Base-by-base conservation (phyloP, 83 land plant genomes). In the Thuja plicata region DNA sequence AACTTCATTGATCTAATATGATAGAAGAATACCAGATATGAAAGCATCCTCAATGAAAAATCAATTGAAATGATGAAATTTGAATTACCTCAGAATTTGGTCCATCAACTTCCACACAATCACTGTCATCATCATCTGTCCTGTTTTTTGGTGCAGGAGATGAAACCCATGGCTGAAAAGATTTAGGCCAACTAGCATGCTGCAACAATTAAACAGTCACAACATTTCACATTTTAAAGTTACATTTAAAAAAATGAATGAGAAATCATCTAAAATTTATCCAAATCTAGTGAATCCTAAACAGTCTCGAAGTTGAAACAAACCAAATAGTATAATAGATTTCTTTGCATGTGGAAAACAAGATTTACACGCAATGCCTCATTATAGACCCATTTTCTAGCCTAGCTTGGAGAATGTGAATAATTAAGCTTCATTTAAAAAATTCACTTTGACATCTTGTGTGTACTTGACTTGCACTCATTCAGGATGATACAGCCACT, bases 121-220 rank as follows among this genome's bases (percentile, higher is more conserved):
- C 85, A 37, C 74, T 77, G 74, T 50, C 80, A 50, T 88, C 60
- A 46, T 37, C 73, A 35, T 88, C 84, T 74, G 40, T 21, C 10
- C 32, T 7, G 0, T 2, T 73, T 62, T 66, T 74, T 45, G 34
- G 55, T 48, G 81, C 6, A 79, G 34, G 32, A 24, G 52, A 43
- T 81, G 84, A 81, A 81, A 45, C 50, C 89, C 89, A 88, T 79
- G 89, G 89, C 50, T 88, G 84, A 70, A 88, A 88, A 48, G 89
- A 71, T 34, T 74, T 83, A 17, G 35, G 62, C 86, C 60, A 54
- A 40, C 89, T 88, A 52, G 86, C 89, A 88, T 88, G 89, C 89
- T 88, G 77, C 86, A 83, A n/a, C 43, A 43, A 48, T 77, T 15
- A 30, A 77, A 52, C 19, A 78, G 34, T 38, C 38, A 54, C 19